Evolutionary conservation across 2,329 filamentous ascomycete genomes (phyloP), one percentile per base, ranked within the genome.

Genomic region (Reticulascus tulasneorum): DNA sequence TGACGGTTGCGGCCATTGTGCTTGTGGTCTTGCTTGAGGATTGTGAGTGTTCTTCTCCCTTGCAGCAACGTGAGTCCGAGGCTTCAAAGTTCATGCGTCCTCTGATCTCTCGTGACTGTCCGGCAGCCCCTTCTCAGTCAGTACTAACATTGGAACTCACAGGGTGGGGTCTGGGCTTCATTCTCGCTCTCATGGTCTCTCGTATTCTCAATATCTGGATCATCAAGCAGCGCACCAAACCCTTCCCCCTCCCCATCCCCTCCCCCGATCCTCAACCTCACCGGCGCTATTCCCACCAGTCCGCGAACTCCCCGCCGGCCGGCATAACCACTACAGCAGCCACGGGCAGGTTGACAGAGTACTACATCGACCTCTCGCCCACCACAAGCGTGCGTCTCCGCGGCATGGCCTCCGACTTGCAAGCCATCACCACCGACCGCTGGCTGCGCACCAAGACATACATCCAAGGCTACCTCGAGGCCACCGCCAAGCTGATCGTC

Each of bases 151-250:
- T n/a, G n/a, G 16, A 33, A 18, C 18, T 9, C 12, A 30, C 24
- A 35, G 40, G 68, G 64, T 77, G 70, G 67, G 68, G 69, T 2
- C 50, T 79, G 3, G 56, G 51, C 3, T 61, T 66, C 9, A 51
- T 79, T 9, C 26, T 66, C 1, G 60, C 66, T 1, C 64, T 81
- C 16, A 71, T 80, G 49, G 29, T 67, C 10, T 70, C 73, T 3
- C 74, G 79, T 11, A 39, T 76, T 8, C 54, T 77, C 37, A 79
- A 80, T 47, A 70, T 77, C 38, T 64, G 64, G 56, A 63, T 75
- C 22, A 72, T 82, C 51, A 75, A 76, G 39, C 60, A 68, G 30
- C 72, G 77, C 23, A 58, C 63, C 6, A 49, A 46, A 24, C 42
- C 42, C 11, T 35, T 2, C 42, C 35, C 6, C 27, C 19, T 3